phyloP scores from a whole-genome alignment of 805 yeast genomes.

The Spathaspora passalidarum region DNA sequence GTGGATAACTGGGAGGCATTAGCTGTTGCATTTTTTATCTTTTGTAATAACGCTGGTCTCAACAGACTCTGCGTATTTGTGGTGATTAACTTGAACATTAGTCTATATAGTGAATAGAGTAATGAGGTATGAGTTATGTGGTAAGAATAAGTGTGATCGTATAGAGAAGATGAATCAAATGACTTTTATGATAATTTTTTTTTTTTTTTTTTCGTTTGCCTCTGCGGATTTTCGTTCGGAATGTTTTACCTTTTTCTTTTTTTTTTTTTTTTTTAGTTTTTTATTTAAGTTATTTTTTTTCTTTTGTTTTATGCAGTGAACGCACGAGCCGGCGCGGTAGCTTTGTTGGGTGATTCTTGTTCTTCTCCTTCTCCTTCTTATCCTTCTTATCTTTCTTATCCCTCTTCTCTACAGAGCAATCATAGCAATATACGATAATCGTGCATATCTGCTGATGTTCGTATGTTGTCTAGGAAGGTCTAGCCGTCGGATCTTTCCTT shows the following conservation, averaged over 20 bases:
- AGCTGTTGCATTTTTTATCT: conserved; percentile 28
- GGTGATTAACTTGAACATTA: conserved; percentile 38
- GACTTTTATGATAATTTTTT: not conserved
- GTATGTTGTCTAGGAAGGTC: too few species aligned
- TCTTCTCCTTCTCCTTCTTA: too few species aligned
- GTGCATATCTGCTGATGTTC: too few species aligned
- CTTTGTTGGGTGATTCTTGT: not conserved
- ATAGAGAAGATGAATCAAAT: too few species aligned
- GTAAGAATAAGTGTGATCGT: too few species aligned
- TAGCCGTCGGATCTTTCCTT: too few species aligned
- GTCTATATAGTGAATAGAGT: not conserved
- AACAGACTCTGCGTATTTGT: conserved; percentile 34
- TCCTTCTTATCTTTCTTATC: too few species aligned
- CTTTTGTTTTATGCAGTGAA: not conserved
- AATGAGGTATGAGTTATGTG: too few species aligned
- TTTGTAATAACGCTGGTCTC: conserved; percentile 36
- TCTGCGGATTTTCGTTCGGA: not conserved
- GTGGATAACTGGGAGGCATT: not conserved
- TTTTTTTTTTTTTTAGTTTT: not conserved
- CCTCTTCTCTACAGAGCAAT: too few species aligned
- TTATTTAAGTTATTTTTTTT: not conserved
- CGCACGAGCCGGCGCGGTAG: too few species aligned
- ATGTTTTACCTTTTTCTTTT: not conserved
- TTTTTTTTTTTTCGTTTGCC: not conserved
- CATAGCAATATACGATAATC: too few species aligned